Base-by-base conservation (phyloP, 2,329 filamentous ascomycete species). In the Periconia sp. region DNA sequence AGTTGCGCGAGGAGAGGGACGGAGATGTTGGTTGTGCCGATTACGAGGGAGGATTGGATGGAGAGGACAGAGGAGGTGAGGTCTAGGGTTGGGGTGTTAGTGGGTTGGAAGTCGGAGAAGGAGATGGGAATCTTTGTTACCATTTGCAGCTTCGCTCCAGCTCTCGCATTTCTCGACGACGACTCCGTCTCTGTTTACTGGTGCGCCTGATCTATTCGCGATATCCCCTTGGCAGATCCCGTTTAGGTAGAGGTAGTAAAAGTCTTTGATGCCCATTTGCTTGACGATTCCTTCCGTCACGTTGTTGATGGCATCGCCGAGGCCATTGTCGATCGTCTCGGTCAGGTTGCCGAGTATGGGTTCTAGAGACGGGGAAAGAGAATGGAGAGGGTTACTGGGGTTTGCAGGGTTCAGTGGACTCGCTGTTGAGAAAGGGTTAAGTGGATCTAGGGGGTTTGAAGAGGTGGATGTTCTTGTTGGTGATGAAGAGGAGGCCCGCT, bases 1-100 rank as follows among this genome's bases (percentile, higher is more conserved):
- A 62, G 30, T 15, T 56, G 40, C 41, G 48, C 52, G 35, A 63
- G 33, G 6, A 63, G 18, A 6, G 63, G 61, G 3, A 58, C 41
- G 3, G 63, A 63, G 18, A 64, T 51, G 14, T 51, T 58, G 2
- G 58, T 61, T 13, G 51, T 45, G 19, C 54, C 58, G n/a, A 63
- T 42, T 2, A 58, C 47, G 20, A 63, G n/a, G 15, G 55, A 57
- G 11, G 59, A 62, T 45, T 43, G 47, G 3, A 62, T 50, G 20
- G 46, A 42, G 18, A 17, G 45, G 11, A 50, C 41, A 11, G 57
- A 10, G 5, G 20, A 35, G 1, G 44, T 43, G 13, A 64, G 37
- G 23, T 42, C 61, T 64, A 42, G 55, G n/a, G 52, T 45, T 2
- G 8, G 2, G 42, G 6, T 23, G 9, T 44, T 9, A 27, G 42